Base-by-base conservation (phyloP, 1,284 basidiomycete genomes). In the Ceratobasidium sp. region DNA sequence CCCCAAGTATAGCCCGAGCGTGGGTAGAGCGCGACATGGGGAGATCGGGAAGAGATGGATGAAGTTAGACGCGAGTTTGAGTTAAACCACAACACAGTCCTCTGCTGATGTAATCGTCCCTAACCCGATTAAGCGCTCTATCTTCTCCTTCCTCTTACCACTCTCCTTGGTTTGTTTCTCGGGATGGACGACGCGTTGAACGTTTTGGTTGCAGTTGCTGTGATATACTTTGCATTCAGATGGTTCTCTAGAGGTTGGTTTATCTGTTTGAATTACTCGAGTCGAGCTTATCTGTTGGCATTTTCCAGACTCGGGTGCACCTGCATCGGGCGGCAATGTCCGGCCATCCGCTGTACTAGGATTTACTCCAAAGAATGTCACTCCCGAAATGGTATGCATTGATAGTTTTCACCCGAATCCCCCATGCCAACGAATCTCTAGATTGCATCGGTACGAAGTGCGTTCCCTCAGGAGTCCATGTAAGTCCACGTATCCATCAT, bases 381-480 rank as follows among this genome's bases (percentile, higher is more conserved):
- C 90, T 0, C 83, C 84, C 69, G 87, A 90, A 52, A 92, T 92
- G 90, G 91, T 90, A 74, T n/a, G n/a, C 75, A 38, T 6, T 32
- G 25, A 67, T 5, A 40, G 15, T 54, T 27, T 57, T 34, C 20
- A 47, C 35, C 17, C 54, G 27, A 29, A 22, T 25, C 20, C 31
- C 20, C 31, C 43, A 17, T 32, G n/a, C 45, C 43, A 34, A 55
- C 22, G 42, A 47, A 35, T 34, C 25, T 7, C 34, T 65, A 92
- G 90, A 84, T 92, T 67, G 84, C 87, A 71, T 87, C 88, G 17
- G 83, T 92, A 73, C 84, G 86, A 34, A 78, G 79, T 71, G 90
- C 92, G 89, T 93, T 93, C 75, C 91, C 91, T n/a, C 87, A 91
- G 76, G 89, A 92, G 74, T 90, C 91, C 64, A 79, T 80, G 91